Percentiles rank a stretch among this genome's conserved stretches.
Evolutionary conservation across 2,329 filamentous ascomycete genomes (phyloP).

Genomic region (Coleophoma cylindrospora): DNA sequence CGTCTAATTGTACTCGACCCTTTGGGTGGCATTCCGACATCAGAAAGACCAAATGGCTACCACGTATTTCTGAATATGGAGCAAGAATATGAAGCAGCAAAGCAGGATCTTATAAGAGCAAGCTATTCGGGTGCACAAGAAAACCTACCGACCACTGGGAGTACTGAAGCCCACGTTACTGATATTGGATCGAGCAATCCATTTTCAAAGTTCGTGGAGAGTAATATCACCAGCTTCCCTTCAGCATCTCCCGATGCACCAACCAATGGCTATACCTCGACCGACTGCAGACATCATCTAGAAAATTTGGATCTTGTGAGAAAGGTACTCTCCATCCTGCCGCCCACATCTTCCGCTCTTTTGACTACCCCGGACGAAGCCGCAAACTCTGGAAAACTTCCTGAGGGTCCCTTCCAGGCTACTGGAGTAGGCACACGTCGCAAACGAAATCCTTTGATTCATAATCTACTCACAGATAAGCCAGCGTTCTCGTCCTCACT

Average conservation of each 20-base stretch:
- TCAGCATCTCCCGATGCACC: neutral
- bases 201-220: slow-evolving; percentile 35
- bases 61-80: slow-evolving; percentile 91
- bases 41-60: slow-evolving; percentile 52
- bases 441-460: slow-evolving; percentile 77
- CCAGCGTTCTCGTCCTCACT: slow-evolving; percentile 89
- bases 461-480: slow-evolving; percentile 94
- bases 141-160: neutral
- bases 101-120: slow-evolving; percentile 46
- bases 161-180: slow-evolving; percentile 1
- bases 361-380: slow-evolving; percentile 85
- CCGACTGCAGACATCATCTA: slow-evolving; percentile 42
- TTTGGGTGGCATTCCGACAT: slow-evolving; percentile 75
- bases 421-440: slow-evolving; percentile 45
- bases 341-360: slow-evolving; percentile 78
- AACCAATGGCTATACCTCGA: neutral
- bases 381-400: slow-evolving; percentile 42
- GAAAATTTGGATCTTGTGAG: slow-evolving; percentile 72
- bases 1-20: slow-evolving; percentile 86
- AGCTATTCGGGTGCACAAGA: neutral
- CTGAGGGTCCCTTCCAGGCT: slow-evolving; percentile 27
- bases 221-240: slow-evolving; percentile 10
- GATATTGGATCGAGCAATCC: slow-evolving; percentile 33
- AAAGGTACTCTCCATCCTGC: slow-evolving; percentile 68
- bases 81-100: slow-evolving; percentile 74